A percentile compares a stretch with the other conserved stretches of the same genome.
Evolutionary conservation across 495 filamentous ascomycete genomes (phyloP).

Genomic region (Penicillium odoratum): DNA sequence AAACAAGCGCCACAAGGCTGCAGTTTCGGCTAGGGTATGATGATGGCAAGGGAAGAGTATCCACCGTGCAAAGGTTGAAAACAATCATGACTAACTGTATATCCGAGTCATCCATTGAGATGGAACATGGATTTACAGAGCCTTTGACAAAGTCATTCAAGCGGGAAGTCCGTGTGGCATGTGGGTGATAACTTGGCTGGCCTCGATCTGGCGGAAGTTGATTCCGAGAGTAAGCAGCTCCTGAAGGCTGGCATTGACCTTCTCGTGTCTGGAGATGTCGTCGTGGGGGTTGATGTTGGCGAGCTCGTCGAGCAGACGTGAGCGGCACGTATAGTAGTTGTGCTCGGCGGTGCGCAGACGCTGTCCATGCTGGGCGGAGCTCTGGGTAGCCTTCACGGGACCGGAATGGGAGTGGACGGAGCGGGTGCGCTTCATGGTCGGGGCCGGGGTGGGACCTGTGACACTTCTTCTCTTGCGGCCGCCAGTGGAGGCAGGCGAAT

Average conservation of each 20-base stretch:
- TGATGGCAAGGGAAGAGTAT: neutral
- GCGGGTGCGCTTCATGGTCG: slow-evolving; percentile 49
- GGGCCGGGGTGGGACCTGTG: slow-evolving; percentile 37
- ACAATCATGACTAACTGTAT: neutral
- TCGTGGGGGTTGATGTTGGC: slow-evolving; percentile 44
- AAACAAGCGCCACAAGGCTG: neutral
- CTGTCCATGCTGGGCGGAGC: slow-evolving; percentile 41
- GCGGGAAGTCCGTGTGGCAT: slow-evolving; percentile 38
- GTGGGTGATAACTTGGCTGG: slow-evolving; percentile 43
- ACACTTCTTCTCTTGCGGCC: slow-evolving; percentile 43
- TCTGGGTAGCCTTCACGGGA: slow-evolving; percentile 36
- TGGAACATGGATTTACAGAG: neutral
- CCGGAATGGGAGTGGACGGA: slow-evolving; percentile 43
- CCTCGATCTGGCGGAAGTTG: slow-evolving; percentile 48
- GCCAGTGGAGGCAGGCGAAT: slow-evolving; percentile 20
- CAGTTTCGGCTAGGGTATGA: slow-evolving; percentile 3
- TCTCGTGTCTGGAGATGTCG: slow-evolving; percentile 47
- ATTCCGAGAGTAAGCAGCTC: slow-evolving; percentile 47
- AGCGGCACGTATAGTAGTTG: slow-evolving; percentile 46
- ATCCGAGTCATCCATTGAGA: neutral
- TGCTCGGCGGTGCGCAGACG: slow-evolving; percentile 47
- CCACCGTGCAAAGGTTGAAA: slow-evolving; percentile 7
- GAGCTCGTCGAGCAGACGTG: slow-evolving; percentile 44
- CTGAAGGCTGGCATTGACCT: slow-evolving; percentile 51
- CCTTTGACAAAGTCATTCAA: slow-evolving; percentile 23